Evolutionary conservation across 176 grass and related monocot genomes (phyloP).

Genomic region (Olyra latifolia): DNA sequence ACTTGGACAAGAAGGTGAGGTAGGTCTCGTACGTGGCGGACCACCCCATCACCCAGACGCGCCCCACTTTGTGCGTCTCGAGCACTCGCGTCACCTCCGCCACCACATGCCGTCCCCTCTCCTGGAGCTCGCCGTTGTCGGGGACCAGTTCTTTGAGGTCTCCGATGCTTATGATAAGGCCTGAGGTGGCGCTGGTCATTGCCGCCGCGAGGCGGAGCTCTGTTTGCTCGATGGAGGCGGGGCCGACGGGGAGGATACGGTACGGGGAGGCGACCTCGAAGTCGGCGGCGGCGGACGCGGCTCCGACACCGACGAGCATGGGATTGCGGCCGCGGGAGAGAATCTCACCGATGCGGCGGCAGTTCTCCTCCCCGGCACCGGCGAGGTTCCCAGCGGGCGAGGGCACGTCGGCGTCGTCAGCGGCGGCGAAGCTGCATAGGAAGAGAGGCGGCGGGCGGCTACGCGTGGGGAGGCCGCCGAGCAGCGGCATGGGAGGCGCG

Average conservation of each 20-base stretch:
- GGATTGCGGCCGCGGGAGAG: constrained; percentile 74
- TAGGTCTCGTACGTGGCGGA: constrained; percentile 87
- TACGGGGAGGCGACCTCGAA: constrained; percentile 46
- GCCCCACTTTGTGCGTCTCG: constrained; percentile 49
- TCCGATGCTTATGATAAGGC: constrained; percentile 65
- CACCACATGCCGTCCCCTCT: constrained; percentile 44
- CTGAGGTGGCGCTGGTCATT: background rate
- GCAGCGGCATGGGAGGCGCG: constrained; percentile 51
- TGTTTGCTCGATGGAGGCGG: constrained; percentile 11
- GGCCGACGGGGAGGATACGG: constrained; percentile 45
- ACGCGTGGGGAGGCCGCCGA: constrained; percentile 32
- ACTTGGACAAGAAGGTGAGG: constrained; percentile 86
- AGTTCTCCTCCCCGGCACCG: constrained; percentile 53
- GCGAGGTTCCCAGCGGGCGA: constrained; percentile 36
- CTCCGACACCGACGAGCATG: constrained; percentile 86
- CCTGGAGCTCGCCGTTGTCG: constrained; percentile 37
- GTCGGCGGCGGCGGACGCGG: constrained; percentile 55
- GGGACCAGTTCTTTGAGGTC: constrained; percentile 75
- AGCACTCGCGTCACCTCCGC: constrained; percentile 77
- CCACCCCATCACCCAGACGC: constrained; percentile 86
- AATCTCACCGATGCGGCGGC: constrained; percentile 67
- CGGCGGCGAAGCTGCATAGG: constrained; percentile 74
- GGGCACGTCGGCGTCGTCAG: constrained; percentile 55
- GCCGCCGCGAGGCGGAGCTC: constrained; percentile 26
- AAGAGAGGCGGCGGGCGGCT: constrained; percentile 74